Evolutionary conservation across 371 early-diverging fungal species (phyloP), one percentile per base, ranked within the genome.

Genomic region (Mortierella sp.): DNA sequence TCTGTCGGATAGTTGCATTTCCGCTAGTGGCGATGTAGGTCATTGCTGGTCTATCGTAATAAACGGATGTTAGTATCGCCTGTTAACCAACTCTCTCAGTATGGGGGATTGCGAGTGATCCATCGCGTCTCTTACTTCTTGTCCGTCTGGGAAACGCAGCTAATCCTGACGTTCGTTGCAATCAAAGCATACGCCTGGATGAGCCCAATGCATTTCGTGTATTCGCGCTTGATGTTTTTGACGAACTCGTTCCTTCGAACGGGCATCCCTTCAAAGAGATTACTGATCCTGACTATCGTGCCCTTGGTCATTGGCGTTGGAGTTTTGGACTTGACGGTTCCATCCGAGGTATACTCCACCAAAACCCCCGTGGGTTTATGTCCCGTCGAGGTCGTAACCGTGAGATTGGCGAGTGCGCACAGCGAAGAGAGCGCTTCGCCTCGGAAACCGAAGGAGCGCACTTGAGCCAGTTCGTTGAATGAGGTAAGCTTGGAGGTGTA

Each of bases 141-240:
- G 3, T 82, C 79, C 4, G 80, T 53, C 60, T 92, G 91, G 80
- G 92, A 92, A n/a, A 78, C 71, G 15, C 88, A 82, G 1, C 83
- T 80, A 12, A 98, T 80, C 30, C 90, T 84, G n/a, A 92, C 87
- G 14, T 84, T 81, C 21, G 81, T 80, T 19, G 85, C 81, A 19
- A 94, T 89, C 12, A 97, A 78, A 0, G 93, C 94, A 66, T 97
- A 99, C 4, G 91, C 90, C 75, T 99, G 95, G 23, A 98, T 62
- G n/a, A 95, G 68, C 3, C 86, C 84, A 23, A 98, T 68, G 28
- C 94, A 89, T 56, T 93, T 91, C 2, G 84, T 75, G 60, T 89
- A 93, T 71, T 99, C 96, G 44, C 87, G 80, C 51, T 91, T 91
- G 49, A 90, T 81, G 63, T 95, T 94, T 50, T 89, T 89, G 60